Percentiles rank a stretch among this genome's conserved stretches.
These are phyloP conservation scores for Agaricus subrufescens DNA, from an alignment of 768 basidiomycete species.

Conservation along the genomic window DNA sequence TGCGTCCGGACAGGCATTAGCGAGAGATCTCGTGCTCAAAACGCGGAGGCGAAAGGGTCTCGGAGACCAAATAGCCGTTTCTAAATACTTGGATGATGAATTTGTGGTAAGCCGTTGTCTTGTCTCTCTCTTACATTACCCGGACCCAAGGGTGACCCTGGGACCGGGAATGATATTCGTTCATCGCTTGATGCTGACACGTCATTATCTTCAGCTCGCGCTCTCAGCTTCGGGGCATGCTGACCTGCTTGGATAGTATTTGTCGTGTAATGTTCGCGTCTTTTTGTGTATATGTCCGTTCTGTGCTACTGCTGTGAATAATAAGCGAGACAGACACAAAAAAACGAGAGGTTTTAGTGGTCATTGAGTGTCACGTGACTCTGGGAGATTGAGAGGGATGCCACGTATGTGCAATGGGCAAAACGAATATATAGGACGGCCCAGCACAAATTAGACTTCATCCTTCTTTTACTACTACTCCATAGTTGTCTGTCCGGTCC, in stretches of 20 bases:
- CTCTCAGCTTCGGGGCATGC: conserved; percentile 95
- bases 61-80: conserved; percentile 94
- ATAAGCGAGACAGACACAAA: background rate
- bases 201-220: conserved; percentile 56
- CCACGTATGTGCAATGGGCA: conserved; percentile 31
- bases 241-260: conserved; percentile 65
- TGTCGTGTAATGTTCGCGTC: conserved; percentile 13
- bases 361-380: conserved; percentile 9
- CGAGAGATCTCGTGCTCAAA: conserved; percentile 93
- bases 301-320: conserved; percentile 6
- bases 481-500: conserved; percentile 38
- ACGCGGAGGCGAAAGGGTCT: conserved; percentile 95
- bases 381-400: conserved; percentile 22
- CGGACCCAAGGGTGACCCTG: conserved; percentile 2
- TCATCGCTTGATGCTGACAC: conserved; percentile 6
- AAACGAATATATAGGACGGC: conserved; percentile 32
- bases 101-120: conserved; percentile 64
- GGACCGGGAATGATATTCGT: conserved; percentile 1
- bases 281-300: conserved; percentile 10
- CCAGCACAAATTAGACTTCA: conserved; percentile 16
- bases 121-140: background rate
- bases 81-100: conserved; percentile 96
- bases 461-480: conserved; percentile 30
- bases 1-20: conserved; percentile 92
- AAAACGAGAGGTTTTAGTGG: background rate